Percentiles rank a stretch among this genome's conserved stretches.
Conservation (phyloP, 768 basidiomycete species). For the Kwoniella heveanensis region DNA sequence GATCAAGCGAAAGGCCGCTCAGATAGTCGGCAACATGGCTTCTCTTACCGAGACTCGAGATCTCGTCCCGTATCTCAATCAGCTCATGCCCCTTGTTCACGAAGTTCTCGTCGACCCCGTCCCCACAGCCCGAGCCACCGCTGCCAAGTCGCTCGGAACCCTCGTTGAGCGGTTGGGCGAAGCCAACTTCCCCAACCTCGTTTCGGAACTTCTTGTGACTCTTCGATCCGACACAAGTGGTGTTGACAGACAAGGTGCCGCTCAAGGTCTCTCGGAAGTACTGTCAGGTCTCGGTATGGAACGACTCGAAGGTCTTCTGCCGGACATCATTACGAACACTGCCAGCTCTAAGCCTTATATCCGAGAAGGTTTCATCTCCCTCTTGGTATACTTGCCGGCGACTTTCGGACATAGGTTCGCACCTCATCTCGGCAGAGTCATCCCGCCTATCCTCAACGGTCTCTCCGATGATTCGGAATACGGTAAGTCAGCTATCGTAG, state of each 20-base stretch:
- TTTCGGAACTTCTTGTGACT: constrained; percentile 81
- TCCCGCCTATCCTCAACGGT: constrained; percentile 86
- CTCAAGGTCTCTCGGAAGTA: constrained; percentile 94
- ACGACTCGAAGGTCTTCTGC: constrained; percentile 83
- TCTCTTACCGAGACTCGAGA: constrained; percentile 62
- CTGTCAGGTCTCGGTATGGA: constrained; percentile 97
- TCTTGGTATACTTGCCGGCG: constrained; percentile 90
- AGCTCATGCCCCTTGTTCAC: constrained; percentile 86
- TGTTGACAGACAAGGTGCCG: constrained; percentile 96
- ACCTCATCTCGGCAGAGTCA: constrained; percentile 91
- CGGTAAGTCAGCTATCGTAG: constrained; percentile 39
- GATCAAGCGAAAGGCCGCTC: constrained; percentile 90
- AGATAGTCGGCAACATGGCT: constrained; percentile 91
- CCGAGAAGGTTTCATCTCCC: constrained; percentile 96
- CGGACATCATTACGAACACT: constrained; percentile 89
- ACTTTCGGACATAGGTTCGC: constrained; percentile 97
- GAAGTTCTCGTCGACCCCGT: constrained; percentile 93
- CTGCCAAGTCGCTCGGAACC: constrained; percentile 92
- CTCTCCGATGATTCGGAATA: constrained; percentile 91
- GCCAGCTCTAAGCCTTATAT: constrained; percentile 86
- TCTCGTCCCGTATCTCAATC: constrained; percentile 89
- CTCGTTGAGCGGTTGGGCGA: constrained; percentile 97
- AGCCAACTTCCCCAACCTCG: constrained; percentile 89
- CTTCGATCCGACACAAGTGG: constrained; percentile 91
- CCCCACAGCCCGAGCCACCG: constrained; percentile 94